phyloP scores from a whole-genome alignment of 108 stramenopile genomes.

The Nannochloropsis granulata region DNA sequence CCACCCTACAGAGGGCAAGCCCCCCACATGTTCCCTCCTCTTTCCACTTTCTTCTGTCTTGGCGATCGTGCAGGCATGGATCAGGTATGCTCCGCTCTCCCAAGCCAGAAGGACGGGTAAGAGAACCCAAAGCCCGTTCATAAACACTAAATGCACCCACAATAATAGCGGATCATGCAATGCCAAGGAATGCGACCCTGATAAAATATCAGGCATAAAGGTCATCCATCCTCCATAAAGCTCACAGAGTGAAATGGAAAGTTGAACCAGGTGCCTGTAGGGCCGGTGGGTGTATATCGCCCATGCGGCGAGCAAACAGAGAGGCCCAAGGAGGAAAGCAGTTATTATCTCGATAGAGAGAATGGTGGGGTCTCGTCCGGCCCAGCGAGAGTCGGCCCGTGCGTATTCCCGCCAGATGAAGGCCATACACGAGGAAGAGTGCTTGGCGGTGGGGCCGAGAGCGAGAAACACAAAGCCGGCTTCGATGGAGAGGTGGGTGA shows the following conservation, averaged over 20 bases:
- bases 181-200: not conserved
- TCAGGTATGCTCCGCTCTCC: not conserved
- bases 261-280: not conserved
- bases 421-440: not conserved
- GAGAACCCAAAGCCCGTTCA: constrained; percentile 23
- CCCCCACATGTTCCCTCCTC: not conserved
- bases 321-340: not conserved
- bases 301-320: not conserved
- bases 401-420: constrained; percentile 21
- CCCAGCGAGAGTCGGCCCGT: constrained; percentile 13
- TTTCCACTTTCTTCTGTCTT: not conserved
- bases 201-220: constrained; percentile 7
- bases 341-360: constrained; percentile 3
- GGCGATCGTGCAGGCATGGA: not conserved
- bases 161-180: not conserved
- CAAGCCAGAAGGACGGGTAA: constrained; percentile 6
- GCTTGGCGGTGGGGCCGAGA: not conserved
- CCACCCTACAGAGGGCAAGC: not conserved
- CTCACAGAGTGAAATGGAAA: constrained; percentile 4
- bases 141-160: constrained; percentile 14
- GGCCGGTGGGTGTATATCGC: not conserved
- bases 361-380: not conserved
- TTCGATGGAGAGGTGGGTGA: constrained; percentile 16
- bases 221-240: constrained; percentile 29
- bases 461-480: constrained; percentile 16